Conservation (phyloP, 768 basidiomycete genomes). For the Pleurotus citrinopileatus region DNA sequence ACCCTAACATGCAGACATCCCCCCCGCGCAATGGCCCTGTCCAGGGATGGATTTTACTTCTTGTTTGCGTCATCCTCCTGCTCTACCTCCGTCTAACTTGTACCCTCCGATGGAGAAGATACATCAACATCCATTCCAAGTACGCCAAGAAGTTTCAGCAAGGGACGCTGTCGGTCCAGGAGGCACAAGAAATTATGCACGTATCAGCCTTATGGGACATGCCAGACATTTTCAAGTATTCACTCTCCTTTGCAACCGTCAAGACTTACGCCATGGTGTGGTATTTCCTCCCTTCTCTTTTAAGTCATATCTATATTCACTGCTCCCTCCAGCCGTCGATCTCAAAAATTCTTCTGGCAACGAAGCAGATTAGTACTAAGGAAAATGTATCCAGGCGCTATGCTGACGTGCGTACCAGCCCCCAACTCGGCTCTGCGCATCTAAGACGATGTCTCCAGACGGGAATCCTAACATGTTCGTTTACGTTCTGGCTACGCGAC, state of each 20-base stretch:
- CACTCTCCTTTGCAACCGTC: constrained; percentile 46
- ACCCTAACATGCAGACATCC: no score
- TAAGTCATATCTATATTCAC: not conserved
- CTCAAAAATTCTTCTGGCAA: constrained; percentile 38
- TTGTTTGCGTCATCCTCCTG: not conserved
- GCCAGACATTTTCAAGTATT: constrained; percentile 36
- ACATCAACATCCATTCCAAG: constrained; percentile 37
- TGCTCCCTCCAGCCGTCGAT: constrained; percentile 35
- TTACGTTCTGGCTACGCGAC: not conserved
- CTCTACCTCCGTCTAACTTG: constrained; percentile 30
- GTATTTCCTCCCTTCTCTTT: not conserved
- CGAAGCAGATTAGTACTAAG: constrained; percentile 35
- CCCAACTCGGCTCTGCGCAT: not conserved
- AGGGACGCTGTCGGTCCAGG: constrained; percentile 35
- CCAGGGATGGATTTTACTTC: not conserved
- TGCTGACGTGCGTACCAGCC: constrained; percentile 40
- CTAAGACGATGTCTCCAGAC: constrained; percentile 28
- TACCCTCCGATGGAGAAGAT: constrained; percentile 39
- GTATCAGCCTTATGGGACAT: constrained; percentile 38
- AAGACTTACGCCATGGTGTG: constrained; percentile 49
- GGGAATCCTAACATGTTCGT: constrained; percentile 37
- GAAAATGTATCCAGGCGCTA: constrained; percentile 39
- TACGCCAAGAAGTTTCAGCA: constrained; percentile 28
- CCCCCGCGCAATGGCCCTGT: no score
- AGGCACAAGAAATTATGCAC: constrained; percentile 41